These are phyloP conservation scores for Beauveria brongniartii DNA, from an alignment of 2,329 filamentous ascomycete species.

Conservation along the genomic window DNA sequence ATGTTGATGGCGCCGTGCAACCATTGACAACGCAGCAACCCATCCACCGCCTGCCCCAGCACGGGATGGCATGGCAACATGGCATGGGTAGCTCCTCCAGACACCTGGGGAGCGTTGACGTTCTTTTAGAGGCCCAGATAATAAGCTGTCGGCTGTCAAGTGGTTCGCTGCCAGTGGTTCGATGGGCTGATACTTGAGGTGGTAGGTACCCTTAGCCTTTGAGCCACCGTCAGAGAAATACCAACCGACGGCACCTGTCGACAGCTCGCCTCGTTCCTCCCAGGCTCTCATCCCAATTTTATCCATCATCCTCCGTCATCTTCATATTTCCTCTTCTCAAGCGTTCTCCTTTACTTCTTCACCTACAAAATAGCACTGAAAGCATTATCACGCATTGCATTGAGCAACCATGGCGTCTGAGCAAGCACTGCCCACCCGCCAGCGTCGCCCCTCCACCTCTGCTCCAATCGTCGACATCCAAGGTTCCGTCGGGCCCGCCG, in stretches of 20 bases:
- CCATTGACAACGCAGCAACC: neutral
- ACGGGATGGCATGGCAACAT: neutral
- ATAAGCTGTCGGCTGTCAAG: neutral
- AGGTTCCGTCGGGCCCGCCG: slow-evolving; percentile 77
- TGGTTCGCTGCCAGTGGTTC: neutral
- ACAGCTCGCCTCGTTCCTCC: neutral
- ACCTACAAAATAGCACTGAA: neutral
- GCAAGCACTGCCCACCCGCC: slow-evolving; percentile 44
- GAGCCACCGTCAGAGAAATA: neutral
- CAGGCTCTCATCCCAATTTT: neutral
- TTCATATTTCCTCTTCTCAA: neutral
- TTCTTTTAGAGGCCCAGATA: neutral
- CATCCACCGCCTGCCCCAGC: neutral
- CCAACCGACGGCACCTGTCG: neutral
- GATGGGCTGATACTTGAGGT: neutral
- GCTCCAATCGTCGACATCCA: slow-evolving; percentile 81
- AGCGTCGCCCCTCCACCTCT: slow-evolving; percentile 73
- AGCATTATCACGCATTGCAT: neutral
- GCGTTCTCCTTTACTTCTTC: neutral
- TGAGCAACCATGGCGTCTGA: slow-evolving; percentile 25
- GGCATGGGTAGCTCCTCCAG: neutral
- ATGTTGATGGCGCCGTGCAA: neutral
- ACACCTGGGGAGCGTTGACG: neutral
- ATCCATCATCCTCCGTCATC: neutral
- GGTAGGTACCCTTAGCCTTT: neutral